These are phyloP conservation scores for Phytophthora megakarya DNA, from an alignment of 352 stramenopile species.

Conservation along the genomic window DNA sequence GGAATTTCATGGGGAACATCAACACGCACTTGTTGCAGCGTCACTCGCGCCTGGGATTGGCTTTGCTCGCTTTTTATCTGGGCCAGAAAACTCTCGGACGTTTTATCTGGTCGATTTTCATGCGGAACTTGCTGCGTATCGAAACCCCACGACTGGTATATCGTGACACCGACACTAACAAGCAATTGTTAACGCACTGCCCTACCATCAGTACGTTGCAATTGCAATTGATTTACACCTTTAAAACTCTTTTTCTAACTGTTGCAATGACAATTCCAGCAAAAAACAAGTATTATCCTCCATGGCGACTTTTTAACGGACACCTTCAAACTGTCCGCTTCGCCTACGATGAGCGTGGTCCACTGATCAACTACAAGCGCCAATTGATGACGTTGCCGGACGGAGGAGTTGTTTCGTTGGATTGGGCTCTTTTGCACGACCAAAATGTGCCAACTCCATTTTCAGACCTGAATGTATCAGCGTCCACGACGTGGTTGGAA, in stretches of 20 bases:
- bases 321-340: constrained; percentile 69
- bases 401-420: constrained; percentile 67
- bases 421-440: constrained; percentile 58
- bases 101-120: constrained; percentile 17
- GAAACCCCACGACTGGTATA: constrained; percentile 53
- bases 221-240: background rate
- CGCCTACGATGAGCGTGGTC: constrained; percentile 39
- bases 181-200: constrained; percentile 47
- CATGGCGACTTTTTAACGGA: constrained; percentile 63
- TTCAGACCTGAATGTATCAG: no score
- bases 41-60: constrained; percentile 13
- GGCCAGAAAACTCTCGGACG: constrained; percentile 20
- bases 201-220: constrained; percentile 45
- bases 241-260: constrained; percentile 8
- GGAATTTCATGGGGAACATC: constrained; percentile 27
- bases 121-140: constrained; percentile 31
- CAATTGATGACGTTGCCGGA: constrained; percentile 68
- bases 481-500: constrained; percentile 29
- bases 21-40: constrained; percentile 13
- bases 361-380: constrained; percentile 55
- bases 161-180: constrained; percentile 42
- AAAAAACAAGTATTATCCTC: constrained; percentile 57
- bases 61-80: constrained; percentile 19
- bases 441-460: no score
- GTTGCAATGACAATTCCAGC: constrained; percentile 31